Evolutionary conservation across 2,329 filamentous ascomycete genomes (phyloP).

Genomic region (Calonectria pseudoreteaudii): DNA sequence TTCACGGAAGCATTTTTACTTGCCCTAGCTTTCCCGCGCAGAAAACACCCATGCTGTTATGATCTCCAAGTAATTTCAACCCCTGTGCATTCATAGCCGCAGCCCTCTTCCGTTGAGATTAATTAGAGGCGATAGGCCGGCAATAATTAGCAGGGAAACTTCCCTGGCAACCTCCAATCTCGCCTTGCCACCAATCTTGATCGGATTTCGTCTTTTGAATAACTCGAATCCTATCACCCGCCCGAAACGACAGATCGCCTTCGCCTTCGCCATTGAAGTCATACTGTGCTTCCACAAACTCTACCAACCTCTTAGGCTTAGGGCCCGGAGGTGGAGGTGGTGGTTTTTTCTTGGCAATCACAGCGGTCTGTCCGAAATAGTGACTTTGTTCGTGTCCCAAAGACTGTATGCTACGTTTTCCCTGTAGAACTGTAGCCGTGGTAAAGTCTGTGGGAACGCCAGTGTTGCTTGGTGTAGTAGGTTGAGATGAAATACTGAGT

Average conservation of each 20-base stretch:
- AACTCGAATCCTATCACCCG: conserved; percentile 24
- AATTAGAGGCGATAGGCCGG: conserved; percentile 10
- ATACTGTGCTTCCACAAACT: conserved; percentile 28
- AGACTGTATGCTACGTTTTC: conserved; percentile 14
- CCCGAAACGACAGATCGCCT: conserved; percentile 25
- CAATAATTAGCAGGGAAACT: conserved; percentile 32
- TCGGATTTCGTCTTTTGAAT: conserved; percentile 23
- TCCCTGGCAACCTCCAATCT: conserved; percentile 16
- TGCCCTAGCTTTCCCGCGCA: background rate
- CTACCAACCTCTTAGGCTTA: conserved; percentile 12
- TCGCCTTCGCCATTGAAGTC: conserved; percentile 23
- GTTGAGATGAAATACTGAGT: conserved; percentile 6
- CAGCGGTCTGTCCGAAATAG: conserved; percentile 17
- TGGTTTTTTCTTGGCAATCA: conserved; percentile 23
- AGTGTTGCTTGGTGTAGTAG: conserved; percentile 2
- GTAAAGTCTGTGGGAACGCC: conserved; percentile 27
- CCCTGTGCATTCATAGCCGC: background rate
- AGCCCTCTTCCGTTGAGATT: background rate
- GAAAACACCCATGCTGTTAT: background rate
- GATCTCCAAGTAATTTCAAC: background rate
- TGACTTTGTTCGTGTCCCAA: conserved; percentile 4
- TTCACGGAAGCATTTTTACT: conserved; percentile 9
- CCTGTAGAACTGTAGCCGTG: conserved; percentile 19
- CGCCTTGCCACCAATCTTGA: conserved; percentile 31
- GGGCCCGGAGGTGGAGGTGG: conserved; percentile 24